Percentiles rank a stretch among this genome's conserved stretches.
These are phyloP conservation scores for Pugionium dolabratum DNA, from an alignment of 345 rosid genomes.

Conservation along the genomic window DNA sequence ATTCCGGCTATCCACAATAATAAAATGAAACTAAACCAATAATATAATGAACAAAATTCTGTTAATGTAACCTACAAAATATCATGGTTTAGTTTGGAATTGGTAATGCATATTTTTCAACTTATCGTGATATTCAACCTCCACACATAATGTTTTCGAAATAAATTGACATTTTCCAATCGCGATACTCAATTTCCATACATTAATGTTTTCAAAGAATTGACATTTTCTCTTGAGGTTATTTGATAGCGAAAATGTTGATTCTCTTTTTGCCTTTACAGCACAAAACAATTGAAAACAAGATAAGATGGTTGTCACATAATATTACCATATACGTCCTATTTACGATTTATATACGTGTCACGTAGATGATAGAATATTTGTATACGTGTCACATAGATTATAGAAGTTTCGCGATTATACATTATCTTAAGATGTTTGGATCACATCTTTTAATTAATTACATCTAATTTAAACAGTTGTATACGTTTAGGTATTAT, in stretches of 20 bases:
- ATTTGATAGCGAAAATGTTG: conserved; percentile 18
- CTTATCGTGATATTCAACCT: background rate
- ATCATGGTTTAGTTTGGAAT: background rate
- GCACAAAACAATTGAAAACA: conserved; percentile 17
- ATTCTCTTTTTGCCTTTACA: no score
- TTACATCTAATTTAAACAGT: no score
- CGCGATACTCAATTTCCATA: conserved; percentile 13
- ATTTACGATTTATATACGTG: conserved; percentile 17
- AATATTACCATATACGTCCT: conserved; percentile 2
- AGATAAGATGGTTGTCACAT: conserved; percentile 10
- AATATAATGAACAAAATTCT: no score
- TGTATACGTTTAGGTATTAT: no score
- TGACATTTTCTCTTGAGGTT: conserved; percentile 1
- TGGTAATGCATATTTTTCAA: background rate
- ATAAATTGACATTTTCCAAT: background rate
- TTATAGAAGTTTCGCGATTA: conserved; percentile 5
- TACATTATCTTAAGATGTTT: no score
- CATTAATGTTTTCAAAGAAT: background rate
- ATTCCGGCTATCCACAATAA: background rate
- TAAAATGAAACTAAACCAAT: background rate
- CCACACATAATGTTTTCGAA: background rate
- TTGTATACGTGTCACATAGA: background rate
- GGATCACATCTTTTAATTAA: no score
- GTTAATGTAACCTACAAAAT: background rate
- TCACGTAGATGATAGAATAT: conserved; percentile 3